Conservation (phyloP, 2,329 filamentous ascomycete species). For the Claviceps humidiphila region DNA sequence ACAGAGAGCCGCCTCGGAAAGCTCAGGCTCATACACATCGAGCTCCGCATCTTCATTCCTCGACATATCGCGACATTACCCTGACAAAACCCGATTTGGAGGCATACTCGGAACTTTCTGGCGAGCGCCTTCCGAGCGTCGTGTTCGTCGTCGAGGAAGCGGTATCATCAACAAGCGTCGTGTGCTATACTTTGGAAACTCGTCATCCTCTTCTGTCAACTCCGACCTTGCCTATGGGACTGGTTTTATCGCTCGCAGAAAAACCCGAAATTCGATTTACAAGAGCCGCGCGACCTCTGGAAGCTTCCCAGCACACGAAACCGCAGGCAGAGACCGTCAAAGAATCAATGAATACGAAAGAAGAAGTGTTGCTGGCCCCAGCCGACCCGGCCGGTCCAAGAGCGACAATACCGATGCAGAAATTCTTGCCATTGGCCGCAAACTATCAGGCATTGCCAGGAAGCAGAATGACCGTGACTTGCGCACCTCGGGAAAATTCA, state of each 20-base stretch:
- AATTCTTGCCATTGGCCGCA: slow-evolving; percentile 40
- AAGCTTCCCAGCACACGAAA: background rate
- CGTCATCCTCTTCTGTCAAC: slow-evolving; percentile 54
- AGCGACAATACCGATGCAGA: slow-evolving; percentile 40
- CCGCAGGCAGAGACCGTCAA: background rate
- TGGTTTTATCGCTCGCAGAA: slow-evolving; percentile 37
- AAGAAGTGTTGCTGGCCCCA: background rate
- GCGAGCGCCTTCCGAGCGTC: slow-evolving; percentile 43
- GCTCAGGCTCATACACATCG: slow-evolving; percentile 24
- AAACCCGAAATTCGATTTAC: slow-evolving; percentile 14
- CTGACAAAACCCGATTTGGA: slow-evolving; percentile 31
- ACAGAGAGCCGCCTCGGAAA: slow-evolving; percentile 16
- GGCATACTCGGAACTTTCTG: slow-evolving; percentile 52
- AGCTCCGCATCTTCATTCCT: slow-evolving; percentile 47
- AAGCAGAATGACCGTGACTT: slow-evolving; percentile 38
- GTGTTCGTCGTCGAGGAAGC: slow-evolving; percentile 24
- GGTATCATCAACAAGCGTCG: slow-evolving; percentile 35
- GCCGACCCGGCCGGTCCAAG: slow-evolving; percentile 6
- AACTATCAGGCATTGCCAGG: slow-evolving; percentile 39
- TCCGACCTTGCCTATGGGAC: slow-evolving; percentile 55
- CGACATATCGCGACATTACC: slow-evolving; percentile 49
- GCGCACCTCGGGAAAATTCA: slow-evolving; percentile 22
- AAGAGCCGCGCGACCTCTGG: slow-evolving; percentile 3
- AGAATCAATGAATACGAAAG: background rate
- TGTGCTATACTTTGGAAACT: slow-evolving; percentile 46